These are phyloP conservation scores for Aspergillus taichungensis DNA, from an alignment of 495 filamentous ascomycete species.

Conservation along the genomic window DNA sequence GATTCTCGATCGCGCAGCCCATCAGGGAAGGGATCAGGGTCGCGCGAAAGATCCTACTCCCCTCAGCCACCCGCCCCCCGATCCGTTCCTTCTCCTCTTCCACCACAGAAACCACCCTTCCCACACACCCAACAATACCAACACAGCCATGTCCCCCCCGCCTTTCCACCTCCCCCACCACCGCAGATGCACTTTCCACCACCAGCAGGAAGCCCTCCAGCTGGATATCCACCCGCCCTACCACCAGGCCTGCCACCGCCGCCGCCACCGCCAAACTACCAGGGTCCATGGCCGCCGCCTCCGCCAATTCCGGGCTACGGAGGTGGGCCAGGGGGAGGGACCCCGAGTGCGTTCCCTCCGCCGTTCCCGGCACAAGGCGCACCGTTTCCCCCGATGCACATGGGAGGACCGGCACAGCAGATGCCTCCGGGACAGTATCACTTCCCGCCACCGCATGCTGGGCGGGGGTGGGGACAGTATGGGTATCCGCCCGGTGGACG, in stretches of 20 bases:
- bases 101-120: conserved; percentile 11
- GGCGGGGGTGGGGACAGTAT: conserved; percentile 10
- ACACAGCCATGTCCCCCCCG: conserved; percentile 15
- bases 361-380: conserved; percentile 20
- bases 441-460: conserved; percentile 27
- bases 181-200: conserved; percentile 14
- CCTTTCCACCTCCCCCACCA: conserved; percentile 18
- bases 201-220: no score
- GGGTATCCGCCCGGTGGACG: conserved; percentile 11
- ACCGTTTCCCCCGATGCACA: conserved; percentile 12
- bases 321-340: neutral
- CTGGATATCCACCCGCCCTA: conserved; percentile 3
- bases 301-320: conserved; percentile 17
- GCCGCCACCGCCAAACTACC: conserved; percentile 18
- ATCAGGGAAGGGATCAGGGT: conserved; percentile 22
- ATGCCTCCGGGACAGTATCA: conserved; percentile 31
- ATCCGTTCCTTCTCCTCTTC: conserved; percentile 17
- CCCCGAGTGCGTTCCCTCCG: conserved; percentile 23
- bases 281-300: conserved; percentile 20
- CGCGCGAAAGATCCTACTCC: conserved; percentile 42
- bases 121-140: conserved; percentile 10
- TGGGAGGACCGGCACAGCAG: conserved; percentile 18
- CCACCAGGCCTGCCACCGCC: conserved; percentile 7
- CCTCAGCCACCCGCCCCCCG: conserved; percentile 23
- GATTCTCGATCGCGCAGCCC: conserved; percentile 19